Base-by-base conservation (phyloP, 2,329 filamentous ascomycete genomes). In the Diaporthe eres region DNA sequence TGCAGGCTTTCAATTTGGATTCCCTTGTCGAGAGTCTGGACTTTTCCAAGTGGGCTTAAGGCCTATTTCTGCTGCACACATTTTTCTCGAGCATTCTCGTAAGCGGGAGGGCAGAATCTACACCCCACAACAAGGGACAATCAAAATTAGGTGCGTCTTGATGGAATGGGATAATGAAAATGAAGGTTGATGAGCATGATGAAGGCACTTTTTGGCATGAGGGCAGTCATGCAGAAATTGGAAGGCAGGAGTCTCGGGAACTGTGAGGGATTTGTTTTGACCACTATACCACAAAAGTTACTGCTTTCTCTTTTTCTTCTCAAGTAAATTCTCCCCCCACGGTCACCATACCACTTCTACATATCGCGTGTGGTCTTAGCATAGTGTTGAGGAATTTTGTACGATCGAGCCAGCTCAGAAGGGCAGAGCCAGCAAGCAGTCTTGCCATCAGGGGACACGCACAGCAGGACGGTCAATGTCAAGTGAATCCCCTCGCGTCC, bases 31-130 rank as follows among this genome's bases (percentile, higher is more conserved):
- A 89, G 19, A 86, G 85, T 61, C 81, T 88, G 31, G 87, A 89
- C 79, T 89, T 89, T 77, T 88, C 87, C 1, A 86, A 85, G 78
- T 89, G 88, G 88, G 85, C 85, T 58, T 87, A 77, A 81, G 22
- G n/a, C 55, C 53, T 42, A 22, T 34, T 47, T 47, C 44, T 17
- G 15, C 19, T 15, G 25, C 61, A 61, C 34, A 37, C 28, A 28
- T 31, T 57, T 8, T 17, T 12, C 8, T 10, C 19, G 37, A 31
- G 42, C 57, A 31, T 13, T 53, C 15, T 61, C 8, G 28, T 31
- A 31, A 58, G n/a, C 44, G 28, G 28, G 17, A 51, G 47, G 34
- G 61, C 61, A 28, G 9, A 4, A 5, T 34, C n/a, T 39, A 28
- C 31, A 39, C n/a, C 22, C n/a, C 47, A 8, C 34, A 53, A 12